Percentiles rank a stretch among this genome's conserved stretches.
These are phyloP conservation scores for Phytophthora chlamydospora DNA, from an alignment of 352 stramenopile genomes.

Conservation along the genomic window DNA sequence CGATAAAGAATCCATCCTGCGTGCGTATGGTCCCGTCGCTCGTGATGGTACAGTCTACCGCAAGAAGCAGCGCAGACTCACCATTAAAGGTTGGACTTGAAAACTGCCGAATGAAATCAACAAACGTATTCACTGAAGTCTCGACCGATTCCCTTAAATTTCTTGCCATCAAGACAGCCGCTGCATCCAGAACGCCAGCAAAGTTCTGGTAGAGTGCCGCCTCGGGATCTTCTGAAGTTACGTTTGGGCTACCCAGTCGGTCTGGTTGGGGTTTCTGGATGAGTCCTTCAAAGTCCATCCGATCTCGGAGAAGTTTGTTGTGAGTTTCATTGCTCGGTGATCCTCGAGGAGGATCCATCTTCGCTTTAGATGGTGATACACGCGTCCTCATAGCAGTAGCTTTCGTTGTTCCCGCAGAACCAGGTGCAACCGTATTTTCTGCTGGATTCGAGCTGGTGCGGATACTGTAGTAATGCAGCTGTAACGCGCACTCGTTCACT, in stretches of 20 bases:
- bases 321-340: slow-evolving; percentile 30
- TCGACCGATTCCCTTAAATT: slow-evolving; percentile 90
- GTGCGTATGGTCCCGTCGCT: slow-evolving; percentile 23
- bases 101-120: slow-evolving; percentile 81
- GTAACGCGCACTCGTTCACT: slow-evolving; percentile 68
- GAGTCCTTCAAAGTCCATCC: slow-evolving; percentile 65
- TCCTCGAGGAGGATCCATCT: slow-evolving; percentile 6
- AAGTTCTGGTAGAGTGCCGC: slow-evolving; percentile 56
- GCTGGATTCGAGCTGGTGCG: slow-evolving; percentile 19
- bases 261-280: slow-evolving; percentile 22
- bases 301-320: slow-evolving; percentile 46
- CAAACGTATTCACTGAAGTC: slow-evolving; percentile 74
- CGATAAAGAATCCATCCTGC: slow-evolving; percentile 63
- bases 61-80: slow-evolving; percentile 66
- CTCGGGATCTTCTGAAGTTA: slow-evolving; percentile 46
- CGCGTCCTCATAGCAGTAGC: slow-evolving; percentile 4
- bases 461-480: slow-evolving; percentile 38
- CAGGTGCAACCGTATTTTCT: slow-evolving; percentile 25
- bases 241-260: slow-evolving; percentile 10
- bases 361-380: slow-evolving; percentile 31
- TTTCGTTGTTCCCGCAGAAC: slow-evolving; percentile 24
- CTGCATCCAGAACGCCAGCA: slow-evolving; percentile 78
- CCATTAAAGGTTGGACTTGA: slow-evolving; percentile 53
- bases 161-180: slow-evolving; percentile 89
- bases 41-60: slow-evolving; percentile 52